These are phyloP conservation scores for Gossypium schwendimanii DNA, from an alignment of 441 rosid genomes.

Conservation along the genomic window DNA sequence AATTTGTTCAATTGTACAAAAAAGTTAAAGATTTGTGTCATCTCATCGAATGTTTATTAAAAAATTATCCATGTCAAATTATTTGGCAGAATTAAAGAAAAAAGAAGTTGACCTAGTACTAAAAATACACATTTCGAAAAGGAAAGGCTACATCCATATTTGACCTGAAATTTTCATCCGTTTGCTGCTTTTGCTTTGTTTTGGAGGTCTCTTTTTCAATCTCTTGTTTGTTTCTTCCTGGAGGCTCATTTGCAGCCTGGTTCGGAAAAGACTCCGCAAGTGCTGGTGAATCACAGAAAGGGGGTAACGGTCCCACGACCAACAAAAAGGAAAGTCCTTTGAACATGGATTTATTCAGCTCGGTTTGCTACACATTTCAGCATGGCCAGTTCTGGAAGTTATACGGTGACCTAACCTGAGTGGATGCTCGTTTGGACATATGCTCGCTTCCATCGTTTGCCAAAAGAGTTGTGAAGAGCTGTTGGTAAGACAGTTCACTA, in stretches of 20 bases:
- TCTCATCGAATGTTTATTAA: no score
- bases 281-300: slow-evolving; percentile 15
- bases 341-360: slow-evolving; percentile 58
- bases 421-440: slow-evolving; percentile 72
- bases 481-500: slow-evolving; percentile 26
- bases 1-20: no score
- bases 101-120: no score
- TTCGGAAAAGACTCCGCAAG: slow-evolving; percentile 28
- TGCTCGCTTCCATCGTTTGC: slow-evolving; percentile 56
- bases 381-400: slow-evolving; percentile 56
- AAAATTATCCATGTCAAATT: no score
- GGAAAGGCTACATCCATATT: no score
- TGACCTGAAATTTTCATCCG: not conserved
- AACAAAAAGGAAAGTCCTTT: slow-evolving; percentile 43
- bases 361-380: slow-evolving; percentile 61
- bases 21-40: no score
- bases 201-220: not conserved
- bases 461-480: slow-evolving; percentile 31
- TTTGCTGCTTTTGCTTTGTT: not conserved
- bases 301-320: slow-evolving; percentile 11
- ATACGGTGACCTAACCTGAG: slow-evolving; percentile 59
- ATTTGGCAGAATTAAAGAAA: no score
- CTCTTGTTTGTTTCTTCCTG: slow-evolving; percentile 24
- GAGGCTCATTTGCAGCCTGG: slow-evolving; percentile 58
- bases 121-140: no score